Base-by-base conservation (phyloP, 164 flowering plant genomes). In the Magnolia kwangsiensis region DNA sequence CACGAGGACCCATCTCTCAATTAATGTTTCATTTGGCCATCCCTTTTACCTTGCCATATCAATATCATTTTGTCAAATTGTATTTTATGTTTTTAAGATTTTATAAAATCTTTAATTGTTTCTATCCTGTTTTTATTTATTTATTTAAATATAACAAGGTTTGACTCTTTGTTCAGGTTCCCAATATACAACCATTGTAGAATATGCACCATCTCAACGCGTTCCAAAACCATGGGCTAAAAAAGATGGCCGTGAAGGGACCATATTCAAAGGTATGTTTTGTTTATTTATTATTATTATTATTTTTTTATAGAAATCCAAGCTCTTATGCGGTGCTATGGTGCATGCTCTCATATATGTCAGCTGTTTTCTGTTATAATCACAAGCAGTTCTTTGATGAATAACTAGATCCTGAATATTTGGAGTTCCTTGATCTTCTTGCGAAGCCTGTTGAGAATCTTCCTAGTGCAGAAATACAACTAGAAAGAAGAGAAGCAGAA, bases 171-270 rank as follows among this genome's bases (percentile, higher is more conserved):
- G 61, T 64, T 75, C 82, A 94, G 98, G 97, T 69, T 75, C 86
- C 65, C 98, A 90, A 78, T 90, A 84, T 72, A 92, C 87, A 82
- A 79, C 89, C 23, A 79, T 87, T 51, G 97, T 95, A 19, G 98
- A 95, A 87, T 91, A 92, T 87, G 92, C 97, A 69, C 96, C 98
- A 79, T 94, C 97, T 27, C 98, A 94, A 72, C 94, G 91, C 63
- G 90, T 89, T 79, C 94, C 97, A 67, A 90, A 87, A 83, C 80
- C 74, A 20, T 86, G 86, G 86, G 72, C 85, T 24, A 95, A 93
- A 79, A 93, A 88, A 72, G 98, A 95, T 86, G 95, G 94, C 8
- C 93, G 98, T 72, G 98, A 93, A 75, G 98, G 97, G 80, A 88
- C 96, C 59, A 89, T 95, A 81, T 70, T 66, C 5, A 92, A 87